Conservation (phyloP, 176 grass and related monocot species). For the Chloris gayana region DNA sequence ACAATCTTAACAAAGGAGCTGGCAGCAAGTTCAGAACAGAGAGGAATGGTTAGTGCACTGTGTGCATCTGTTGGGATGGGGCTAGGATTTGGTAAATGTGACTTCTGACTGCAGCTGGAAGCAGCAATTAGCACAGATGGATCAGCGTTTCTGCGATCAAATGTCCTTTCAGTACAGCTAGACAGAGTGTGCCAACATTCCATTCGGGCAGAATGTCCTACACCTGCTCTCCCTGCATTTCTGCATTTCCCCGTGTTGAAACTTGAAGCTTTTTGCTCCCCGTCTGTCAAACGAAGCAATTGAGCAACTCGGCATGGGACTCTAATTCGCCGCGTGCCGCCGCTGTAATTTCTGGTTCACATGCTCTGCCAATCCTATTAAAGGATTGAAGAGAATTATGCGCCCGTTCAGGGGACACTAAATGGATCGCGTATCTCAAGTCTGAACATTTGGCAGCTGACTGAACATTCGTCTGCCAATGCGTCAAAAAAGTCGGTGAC, state of each 20-base stretch:
- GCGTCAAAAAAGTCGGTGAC: neutral
- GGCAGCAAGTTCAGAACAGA: neutral
- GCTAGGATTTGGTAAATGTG: neutral
- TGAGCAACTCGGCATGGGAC: neutral
- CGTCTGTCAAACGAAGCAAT: neutral
- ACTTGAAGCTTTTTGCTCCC: neutral
- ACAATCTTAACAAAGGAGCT: no score
- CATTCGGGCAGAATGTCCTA: neutral
- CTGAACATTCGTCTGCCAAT: neutral
- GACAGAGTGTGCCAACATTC: neutral
- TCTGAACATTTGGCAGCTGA: neutral
- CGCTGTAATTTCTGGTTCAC: neutral
- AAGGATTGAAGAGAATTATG: no score
- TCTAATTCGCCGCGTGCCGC: no score
- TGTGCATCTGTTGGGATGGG: neutral
- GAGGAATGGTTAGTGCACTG: neutral
- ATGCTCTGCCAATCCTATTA: no score
- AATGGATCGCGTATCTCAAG: neutral
- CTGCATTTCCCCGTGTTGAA: neutral
- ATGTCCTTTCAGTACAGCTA: slow-evolving; percentile 28
- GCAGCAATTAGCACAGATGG: neutral
- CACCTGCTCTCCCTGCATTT: neutral
- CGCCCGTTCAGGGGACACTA: neutral
- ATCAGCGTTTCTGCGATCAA: neutral
- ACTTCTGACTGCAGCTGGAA: neutral